Evolutionary conservation across 2,329 filamentous ascomycete genomes (phyloP).

Genomic region (Teratosphaeria pseudoeucalypti): DNA sequence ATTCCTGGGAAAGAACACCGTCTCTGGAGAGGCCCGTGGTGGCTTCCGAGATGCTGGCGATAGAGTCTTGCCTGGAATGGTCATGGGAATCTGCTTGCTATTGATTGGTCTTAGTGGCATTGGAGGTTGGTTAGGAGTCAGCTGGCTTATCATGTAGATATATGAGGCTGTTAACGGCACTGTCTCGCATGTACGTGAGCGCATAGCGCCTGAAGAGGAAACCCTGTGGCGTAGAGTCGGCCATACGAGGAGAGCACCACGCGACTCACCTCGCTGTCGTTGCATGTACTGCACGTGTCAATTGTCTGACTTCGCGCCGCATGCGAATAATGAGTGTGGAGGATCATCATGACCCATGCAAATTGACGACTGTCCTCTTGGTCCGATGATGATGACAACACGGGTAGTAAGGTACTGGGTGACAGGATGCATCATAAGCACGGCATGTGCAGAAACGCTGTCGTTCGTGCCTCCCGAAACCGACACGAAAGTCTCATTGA

Average conservation of each 20-base stretch:
- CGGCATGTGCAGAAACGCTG: background rate
- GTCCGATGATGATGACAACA: too few relatives aligned
- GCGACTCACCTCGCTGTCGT: too few relatives aligned
- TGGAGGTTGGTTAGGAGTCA: conserved; percentile 27
- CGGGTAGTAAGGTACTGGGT: background rate
- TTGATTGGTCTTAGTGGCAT: conserved; percentile 25
- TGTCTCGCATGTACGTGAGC: background rate
- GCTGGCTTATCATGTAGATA: conserved; percentile 26
- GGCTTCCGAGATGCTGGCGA: conserved; percentile 24
- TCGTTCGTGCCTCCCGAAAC: background rate
- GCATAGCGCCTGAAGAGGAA: background rate
- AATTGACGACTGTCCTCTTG: too few relatives aligned
- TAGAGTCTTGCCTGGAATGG: conserved; percentile 23
- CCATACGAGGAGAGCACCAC: too few relatives aligned
- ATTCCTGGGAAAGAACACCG: conserved; percentile 23
- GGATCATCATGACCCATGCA: too few relatives aligned
- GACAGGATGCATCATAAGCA: background rate
- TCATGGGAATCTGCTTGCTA: conserved; percentile 26
- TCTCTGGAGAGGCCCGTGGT: conserved; percentile 6
- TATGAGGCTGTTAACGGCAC: background rate
- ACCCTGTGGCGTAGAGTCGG: background rate
- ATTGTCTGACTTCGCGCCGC: background rate
- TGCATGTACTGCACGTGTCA: background rate
- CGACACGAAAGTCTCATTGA: background rate
- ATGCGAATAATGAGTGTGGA: background rate